These are phyloP conservation scores for Aspergillus hancockii DNA, from an alignment of 495 filamentous ascomycete species.

Conservation along the genomic window DNA sequence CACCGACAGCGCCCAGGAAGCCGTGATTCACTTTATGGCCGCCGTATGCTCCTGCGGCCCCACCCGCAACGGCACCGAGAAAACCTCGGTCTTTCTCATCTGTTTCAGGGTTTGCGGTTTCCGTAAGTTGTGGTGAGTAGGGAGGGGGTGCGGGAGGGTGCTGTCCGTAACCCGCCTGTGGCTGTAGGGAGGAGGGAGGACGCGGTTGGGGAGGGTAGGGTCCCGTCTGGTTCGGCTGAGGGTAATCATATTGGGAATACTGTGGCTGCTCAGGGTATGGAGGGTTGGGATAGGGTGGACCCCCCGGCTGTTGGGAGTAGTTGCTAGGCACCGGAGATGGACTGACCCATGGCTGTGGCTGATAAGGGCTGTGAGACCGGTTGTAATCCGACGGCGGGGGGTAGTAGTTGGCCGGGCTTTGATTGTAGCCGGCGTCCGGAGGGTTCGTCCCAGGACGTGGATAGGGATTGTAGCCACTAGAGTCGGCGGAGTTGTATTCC, in stretches of 20 bases:
- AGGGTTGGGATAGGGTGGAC: neutral
- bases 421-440: neutral
- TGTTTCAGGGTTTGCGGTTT: neutral
- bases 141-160: neutral
- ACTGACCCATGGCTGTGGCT: neutral
- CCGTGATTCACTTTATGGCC: constrained; percentile 37
- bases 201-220: neutral
- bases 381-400: neutral
- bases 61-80: constrained; percentile 36
- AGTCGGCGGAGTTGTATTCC: neutral
- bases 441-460: neutral
- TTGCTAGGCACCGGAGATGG: neutral
- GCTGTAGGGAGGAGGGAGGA: neutral
- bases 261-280: neutral
- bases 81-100: constrained; percentile 11
- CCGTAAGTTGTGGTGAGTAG: neutral
- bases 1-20: constrained; percentile 37
- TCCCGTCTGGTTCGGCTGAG: neutral
- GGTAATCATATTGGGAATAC: neutral
- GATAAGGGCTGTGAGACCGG: neutral
- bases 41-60: constrained; percentile 33
- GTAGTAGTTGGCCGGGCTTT: neutral
- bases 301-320: neutral
- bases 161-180: neutral
- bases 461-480: neutral